Base-by-base conservation (phyloP, 2,329 filamentous ascomycete genomes). In the Penicillium griseofulvum region DNA sequence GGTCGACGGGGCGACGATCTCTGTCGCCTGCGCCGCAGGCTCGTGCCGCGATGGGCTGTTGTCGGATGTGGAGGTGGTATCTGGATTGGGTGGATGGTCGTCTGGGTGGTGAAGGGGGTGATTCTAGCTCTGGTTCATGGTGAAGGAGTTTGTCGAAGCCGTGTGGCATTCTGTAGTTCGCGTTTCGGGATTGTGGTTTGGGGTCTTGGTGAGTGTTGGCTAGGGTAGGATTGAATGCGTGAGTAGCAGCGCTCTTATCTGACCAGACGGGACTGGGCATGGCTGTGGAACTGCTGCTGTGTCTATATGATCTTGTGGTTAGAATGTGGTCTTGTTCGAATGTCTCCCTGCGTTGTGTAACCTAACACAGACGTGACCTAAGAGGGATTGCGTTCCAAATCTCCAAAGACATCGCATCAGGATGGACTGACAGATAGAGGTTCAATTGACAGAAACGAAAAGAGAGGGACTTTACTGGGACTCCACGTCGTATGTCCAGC, bases 1-100 rank as follows among this genome's bases (percentile, higher is more conserved):
- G 78, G 56, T 80, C 77, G 29, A 80, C 71, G 5, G 76, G 70
- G 43, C 76, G 75, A 48, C 77, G 71, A 52, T 78, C 77, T 56
- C 76, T 70, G 50, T 79, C 76, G 34, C 76, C 76, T 33, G 76
- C 74, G 16, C 76, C 76, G 61, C 75, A 78, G 31, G 77, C 76
- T 54, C 77, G 72, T 39, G 76, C 76, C 19, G 74, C 76, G 26
- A 74, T 63, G 31, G 77, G 77, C 42, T 80, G 76, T 59, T 80
- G 77, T 41, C 77, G 72, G 28, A 80, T 71, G 41, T 74, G 71
- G 8, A 80, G 68, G 36, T 68, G 69, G 57, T 74, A 75, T 10
- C 76, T 68, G 16, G 63, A 63, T 33, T 66, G 60, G 10, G 59
- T 61, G 5, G 65, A 61, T 17, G 59, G 49, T 50, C 59, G 65